Evolutionary conservation across 2,329 filamentous ascomycete genomes (phyloP).

Genomic region (Lasiodiplodia sp.): DNA sequence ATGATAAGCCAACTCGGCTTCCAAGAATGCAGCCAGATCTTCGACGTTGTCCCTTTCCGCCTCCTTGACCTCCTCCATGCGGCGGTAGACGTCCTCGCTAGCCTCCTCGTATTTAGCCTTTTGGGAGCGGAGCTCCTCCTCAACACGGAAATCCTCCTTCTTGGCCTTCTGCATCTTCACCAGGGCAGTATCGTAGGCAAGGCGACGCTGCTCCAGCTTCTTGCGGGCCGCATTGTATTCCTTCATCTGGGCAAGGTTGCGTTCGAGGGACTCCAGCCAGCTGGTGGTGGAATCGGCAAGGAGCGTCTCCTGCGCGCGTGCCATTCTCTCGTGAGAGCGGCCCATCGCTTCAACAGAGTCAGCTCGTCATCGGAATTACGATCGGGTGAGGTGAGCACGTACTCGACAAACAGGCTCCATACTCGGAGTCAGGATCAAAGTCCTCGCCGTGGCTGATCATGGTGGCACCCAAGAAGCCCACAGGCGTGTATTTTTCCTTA

Average conservation of each 20-base stretch:
- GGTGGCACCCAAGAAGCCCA: constrained; percentile 79
- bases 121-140: constrained; percentile 88
- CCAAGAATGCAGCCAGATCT: constrained; percentile 82
- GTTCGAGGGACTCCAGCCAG: constrained; percentile 92
- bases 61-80: constrained; percentile 97
- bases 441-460: constrained; percentile 93
- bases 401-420: constrained; percentile 83
- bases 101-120: constrained; percentile 97
- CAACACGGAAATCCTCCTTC: constrained; percentile 89
- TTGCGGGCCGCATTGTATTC: constrained; percentile 95
- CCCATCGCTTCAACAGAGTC: constrained; percentile 67
- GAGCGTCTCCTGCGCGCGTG: constrained; percentile 84
- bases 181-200: constrained; percentile 90
- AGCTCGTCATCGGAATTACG: constrained; percentile 31
- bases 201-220: constrained; percentile 88
- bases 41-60: constrained; percentile 82
- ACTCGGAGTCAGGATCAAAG: constrained; percentile 89
- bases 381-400: constrained; percentile 43
- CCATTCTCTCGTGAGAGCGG: constrained; percentile 85
- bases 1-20: constrained; percentile 89
- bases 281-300: constrained; percentile 77
- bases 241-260: constrained; percentile 92
- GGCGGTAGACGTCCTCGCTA: constrained; percentile 85
- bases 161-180: constrained; percentile 93
- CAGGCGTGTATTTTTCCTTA: constrained; percentile 83